Base-by-base conservation (phyloP, 1,284 basidiomycete species). In the Fomitiporia mediterranea region DNA sequence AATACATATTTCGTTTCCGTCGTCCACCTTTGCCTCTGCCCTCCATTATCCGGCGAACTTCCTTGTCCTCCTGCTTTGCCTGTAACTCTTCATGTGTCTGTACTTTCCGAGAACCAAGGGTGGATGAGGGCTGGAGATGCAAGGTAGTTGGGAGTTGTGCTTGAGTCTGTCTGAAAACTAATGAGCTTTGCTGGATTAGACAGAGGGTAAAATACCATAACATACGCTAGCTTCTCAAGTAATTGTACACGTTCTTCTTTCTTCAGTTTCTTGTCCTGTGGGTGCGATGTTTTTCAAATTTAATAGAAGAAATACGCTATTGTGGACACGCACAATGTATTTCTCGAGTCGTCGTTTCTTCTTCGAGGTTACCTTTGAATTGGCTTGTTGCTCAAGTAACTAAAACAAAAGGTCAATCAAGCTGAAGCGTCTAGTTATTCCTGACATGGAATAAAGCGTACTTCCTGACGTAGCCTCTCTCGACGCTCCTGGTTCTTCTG, bases 271-370 rank as follows among this genome's bases (percentile, higher is more conserved):
- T 92, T 92, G 53, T 90, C 86, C 89, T 92, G 62, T 43, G 52
- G 39, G 25, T 56, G 3, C 42, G 21, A 30, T 40, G 44, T 2
- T 32, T 30, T 4, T 50, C 28, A 43, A 6, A 23, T 47, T 47
- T 50, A 38, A 11, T 15, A 34, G 39, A 23, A 17, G 47, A 54
- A 25, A 44, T 38, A 28, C 17, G 28, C 34, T 23, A 35, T 32
- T 51, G 30, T n/a, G n/a, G 21, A 59, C 4, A 67, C 79, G 61
- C 55, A 89, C 89, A 62, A 94, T 91, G 64, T 91, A 94, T 64
- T 90, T 91, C 62, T 93, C 91, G 8, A 94, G 69, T 43, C 86
- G 74, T 66, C 84, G 90, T 73, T 82, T 86, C 73, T 89, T 92
- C 72, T 89, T 90, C 58, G 74, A 81, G 42, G 80, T 88, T 71